Conservation (phyloP, 176 grass and related monocot species). For the Avena insularis region DNA sequence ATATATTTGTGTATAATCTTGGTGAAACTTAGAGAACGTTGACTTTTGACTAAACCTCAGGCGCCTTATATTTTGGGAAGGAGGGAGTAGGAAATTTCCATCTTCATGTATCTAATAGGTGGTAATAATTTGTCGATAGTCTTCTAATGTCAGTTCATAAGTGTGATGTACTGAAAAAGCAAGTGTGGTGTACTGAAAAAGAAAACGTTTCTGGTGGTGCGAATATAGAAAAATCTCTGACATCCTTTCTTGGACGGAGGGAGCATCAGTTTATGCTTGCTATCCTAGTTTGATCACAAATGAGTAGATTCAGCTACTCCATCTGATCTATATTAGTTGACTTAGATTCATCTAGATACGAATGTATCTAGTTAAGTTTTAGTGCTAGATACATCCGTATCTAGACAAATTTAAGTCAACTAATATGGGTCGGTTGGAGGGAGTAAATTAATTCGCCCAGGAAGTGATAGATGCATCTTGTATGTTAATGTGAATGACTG, state of each 20-base stretch:
- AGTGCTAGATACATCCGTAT: too few relatives aligned
- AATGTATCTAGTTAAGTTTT: too few relatives aligned
- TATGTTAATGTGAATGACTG: constrained; percentile 24
- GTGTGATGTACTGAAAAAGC: constrained; percentile 24
- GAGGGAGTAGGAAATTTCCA: neutral
- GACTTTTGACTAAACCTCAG: too few relatives aligned
- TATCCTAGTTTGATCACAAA: constrained; percentile 20
- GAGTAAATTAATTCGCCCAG: neutral
- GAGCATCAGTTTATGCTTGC: constrained; percentile 4
- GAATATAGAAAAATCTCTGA: too few relatives aligned
- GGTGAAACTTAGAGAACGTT: too few relatives aligned
- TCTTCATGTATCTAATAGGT: neutral
- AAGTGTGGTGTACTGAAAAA: neutral
- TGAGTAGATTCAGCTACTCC: neutral
- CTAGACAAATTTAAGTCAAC: too few relatives aligned
- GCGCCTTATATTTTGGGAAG: too few relatives aligned
- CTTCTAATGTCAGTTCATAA: neutral
- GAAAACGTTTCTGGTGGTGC: neutral
- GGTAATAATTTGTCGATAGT: constrained; percentile 2
- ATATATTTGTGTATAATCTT: too few relatives aligned
- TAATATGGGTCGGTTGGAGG: too few relatives aligned
- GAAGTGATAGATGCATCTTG: constrained; percentile 27
- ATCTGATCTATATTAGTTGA: too few relatives aligned
- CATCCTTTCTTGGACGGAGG: too few relatives aligned
- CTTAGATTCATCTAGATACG: too few relatives aligned